phyloP scores from a whole-genome alignment of 345 rosid species.

The Rhizophora mangle region DNA sequence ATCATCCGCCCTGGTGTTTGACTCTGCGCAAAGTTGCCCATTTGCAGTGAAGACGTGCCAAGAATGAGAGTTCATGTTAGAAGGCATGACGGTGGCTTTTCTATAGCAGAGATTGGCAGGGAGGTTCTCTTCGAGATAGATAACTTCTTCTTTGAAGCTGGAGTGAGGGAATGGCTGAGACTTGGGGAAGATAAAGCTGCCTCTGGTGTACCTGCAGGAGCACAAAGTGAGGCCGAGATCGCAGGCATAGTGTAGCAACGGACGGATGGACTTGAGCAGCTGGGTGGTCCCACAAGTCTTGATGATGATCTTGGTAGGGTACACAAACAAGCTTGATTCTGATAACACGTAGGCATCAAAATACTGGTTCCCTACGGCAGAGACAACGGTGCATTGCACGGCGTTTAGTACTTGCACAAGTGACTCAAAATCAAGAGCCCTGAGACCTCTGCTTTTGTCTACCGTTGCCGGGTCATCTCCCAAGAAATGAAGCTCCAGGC shows the following conservation, averaged over 20 bases:
- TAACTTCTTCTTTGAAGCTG: slow-evolving; percentile 74
- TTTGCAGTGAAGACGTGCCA: slow-evolving; percentile 89
- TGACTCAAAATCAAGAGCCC: slow-evolving; percentile 67
- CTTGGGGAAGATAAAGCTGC: slow-evolving; percentile 84
- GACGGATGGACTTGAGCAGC: slow-evolving; percentile 85
- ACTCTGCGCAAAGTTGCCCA: slow-evolving; percentile 19
- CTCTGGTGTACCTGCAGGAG: slow-evolving; percentile 77
- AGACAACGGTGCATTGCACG: slow-evolving; percentile 92
- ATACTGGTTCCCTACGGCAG: slow-evolving; percentile 76
- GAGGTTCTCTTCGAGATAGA: slow-evolving; percentile 56
- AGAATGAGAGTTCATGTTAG: slow-evolving; percentile 52
- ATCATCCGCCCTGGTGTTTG: background rate
- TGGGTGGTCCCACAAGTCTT: slow-evolving; percentile 98
- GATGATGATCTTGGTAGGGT: slow-evolving; percentile 90
- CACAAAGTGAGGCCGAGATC: slow-evolving; percentile 55
- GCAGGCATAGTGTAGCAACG: slow-evolving; percentile 57
- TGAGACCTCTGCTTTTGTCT: slow-evolving; percentile 48
- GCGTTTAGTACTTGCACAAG: slow-evolving; percentile 53
- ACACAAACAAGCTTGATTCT: slow-evolving; percentile 88
- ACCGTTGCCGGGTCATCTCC: slow-evolving; percentile 34
- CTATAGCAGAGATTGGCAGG: slow-evolving; percentile 53
- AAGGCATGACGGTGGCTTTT: slow-evolving; percentile 77
- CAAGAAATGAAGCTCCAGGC: slow-evolving; percentile 86
- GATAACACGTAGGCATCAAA: slow-evolving; percentile 94
- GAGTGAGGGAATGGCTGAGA: slow-evolving; percentile 89